Evolutionary conservation across 352 stramenopile species (phyloP).

Genomic region (Phytophthora melonis): DNA sequence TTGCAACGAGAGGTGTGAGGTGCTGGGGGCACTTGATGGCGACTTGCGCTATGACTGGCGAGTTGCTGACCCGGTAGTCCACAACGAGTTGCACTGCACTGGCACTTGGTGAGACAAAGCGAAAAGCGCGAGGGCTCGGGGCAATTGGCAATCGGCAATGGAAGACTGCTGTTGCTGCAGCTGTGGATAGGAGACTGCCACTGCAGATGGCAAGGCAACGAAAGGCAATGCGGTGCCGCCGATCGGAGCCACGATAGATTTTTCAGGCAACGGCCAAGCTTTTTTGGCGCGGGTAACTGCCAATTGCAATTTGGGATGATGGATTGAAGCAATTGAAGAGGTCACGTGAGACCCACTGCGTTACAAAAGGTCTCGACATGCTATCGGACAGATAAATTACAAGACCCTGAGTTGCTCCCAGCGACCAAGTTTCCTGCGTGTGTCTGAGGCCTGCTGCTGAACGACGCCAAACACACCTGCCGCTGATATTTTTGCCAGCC

Average conservation of each 20-base stretch:
- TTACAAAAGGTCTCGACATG: neutral
- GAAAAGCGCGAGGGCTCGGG: constrained; percentile 33
- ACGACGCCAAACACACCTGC: no score
- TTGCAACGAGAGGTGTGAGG: neutral
- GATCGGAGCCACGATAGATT: neutral
- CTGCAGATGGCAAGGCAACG: constrained; percentile 3
- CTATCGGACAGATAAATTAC: neutral
- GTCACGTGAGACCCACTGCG: constrained; percentile 16
- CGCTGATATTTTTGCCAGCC: no score
- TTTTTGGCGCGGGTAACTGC: constrained; percentile 18
- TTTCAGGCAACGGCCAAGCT: constrained; percentile 16
- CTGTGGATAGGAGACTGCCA: constrained; percentile 13
- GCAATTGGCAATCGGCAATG: constrained; percentile 24
- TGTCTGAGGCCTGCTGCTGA: no score
- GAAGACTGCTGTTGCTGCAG: neutral
- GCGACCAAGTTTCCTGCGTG: no score
- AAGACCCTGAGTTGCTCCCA: no score
- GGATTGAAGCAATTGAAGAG: neutral
- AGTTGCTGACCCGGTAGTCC: constrained; percentile 9
- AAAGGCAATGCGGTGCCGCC: neutral
- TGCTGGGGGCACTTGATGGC: neutral
- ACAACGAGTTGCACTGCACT: constrained; percentile 16
- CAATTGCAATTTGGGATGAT: constrained; percentile 28
- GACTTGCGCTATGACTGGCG: constrained; percentile 25
- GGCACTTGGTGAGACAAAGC: constrained; percentile 33